These are phyloP conservation scores for Kodamaea kaohsiungensis DNA, from an alignment of 805 yeast genomes.

Conservation along the genomic window DNA sequence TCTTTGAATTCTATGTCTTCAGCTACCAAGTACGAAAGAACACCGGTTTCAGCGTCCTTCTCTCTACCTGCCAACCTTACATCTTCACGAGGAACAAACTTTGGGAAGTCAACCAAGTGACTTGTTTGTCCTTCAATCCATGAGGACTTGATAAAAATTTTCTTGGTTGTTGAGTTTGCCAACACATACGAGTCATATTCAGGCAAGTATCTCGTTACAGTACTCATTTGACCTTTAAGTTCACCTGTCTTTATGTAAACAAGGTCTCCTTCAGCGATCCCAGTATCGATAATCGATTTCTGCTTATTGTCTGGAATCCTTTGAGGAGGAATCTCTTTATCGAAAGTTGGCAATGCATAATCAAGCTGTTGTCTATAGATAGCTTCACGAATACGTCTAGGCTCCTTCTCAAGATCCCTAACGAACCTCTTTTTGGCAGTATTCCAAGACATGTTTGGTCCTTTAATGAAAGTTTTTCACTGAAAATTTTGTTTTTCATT, in stretches of 20 bases:
- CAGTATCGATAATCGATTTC: constrained; percentile 52
- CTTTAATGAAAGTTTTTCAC: constrained; percentile 1
- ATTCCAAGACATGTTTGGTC: constrained; percentile 31
- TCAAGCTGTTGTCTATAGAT: constrained; percentile 18
- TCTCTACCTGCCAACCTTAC: constrained; percentile 79
- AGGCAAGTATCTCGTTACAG: constrained; percentile 59
- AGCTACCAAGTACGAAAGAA: constrained; percentile 71
- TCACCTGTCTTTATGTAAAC: constrained; percentile 73
- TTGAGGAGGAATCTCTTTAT: constrained; percentile 22
- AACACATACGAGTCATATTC: constrained; percentile 64
- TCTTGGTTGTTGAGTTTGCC: constrained; percentile 66
- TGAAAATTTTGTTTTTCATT: constrained; percentile 6
- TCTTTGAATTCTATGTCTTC: constrained; percentile 70
- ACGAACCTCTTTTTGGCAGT: constrained; percentile 36
- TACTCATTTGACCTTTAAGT: constrained; percentile 72
- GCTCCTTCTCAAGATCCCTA: constrained; percentile 35
- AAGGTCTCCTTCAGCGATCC: constrained; percentile 71
- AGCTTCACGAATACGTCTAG: constrained; percentile 31
- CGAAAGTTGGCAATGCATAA: constrained; percentile 39
- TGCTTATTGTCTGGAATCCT: constrained; percentile 18
- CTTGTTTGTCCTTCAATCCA: constrained; percentile 75
- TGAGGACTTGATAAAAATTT: constrained; percentile 67
- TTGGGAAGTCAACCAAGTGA: constrained; percentile 72
- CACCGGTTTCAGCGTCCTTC: constrained; percentile 59
- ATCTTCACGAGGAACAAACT: constrained; percentile 56